These are phyloP conservation scores for Niveomyces coronatus DNA, from an alignment of 2,329 filamentous ascomycete species.

Conservation along the genomic window DNA sequence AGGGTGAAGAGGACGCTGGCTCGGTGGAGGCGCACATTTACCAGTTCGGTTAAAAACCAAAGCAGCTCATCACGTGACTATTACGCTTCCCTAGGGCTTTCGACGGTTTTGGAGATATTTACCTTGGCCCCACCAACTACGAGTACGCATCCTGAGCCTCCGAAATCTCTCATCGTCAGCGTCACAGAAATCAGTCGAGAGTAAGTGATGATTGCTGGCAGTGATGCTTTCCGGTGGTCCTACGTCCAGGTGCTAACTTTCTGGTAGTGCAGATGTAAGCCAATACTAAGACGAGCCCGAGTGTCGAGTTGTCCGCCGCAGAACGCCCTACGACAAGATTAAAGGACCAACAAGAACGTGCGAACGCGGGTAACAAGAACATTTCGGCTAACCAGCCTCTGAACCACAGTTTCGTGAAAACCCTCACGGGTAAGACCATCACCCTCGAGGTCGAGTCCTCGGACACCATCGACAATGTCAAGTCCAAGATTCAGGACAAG, in stretches of 20 bases:
- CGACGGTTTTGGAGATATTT: too few species aligned
- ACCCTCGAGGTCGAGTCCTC: slow-evolving; percentile 99
- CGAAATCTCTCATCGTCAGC: slow-evolving; percentile 32
- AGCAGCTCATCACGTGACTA: slow-evolving; percentile 21
- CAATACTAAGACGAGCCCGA: too few species aligned
- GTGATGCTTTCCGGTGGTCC: neutral
- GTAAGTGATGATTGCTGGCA: too few species aligned
- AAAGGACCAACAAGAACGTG: slow-evolving; percentile 1
- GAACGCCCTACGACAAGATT: too few species aligned
- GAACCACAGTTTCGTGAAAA: slow-evolving; percentile 87
- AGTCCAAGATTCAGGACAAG: slow-evolving; percentile 99
- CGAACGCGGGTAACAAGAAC: neutral
- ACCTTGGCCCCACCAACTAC: slow-evolving; percentile 34
- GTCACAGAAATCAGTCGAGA: slow-evolving; percentile 46
- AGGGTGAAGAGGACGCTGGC: neutral
- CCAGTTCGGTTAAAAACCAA: neutral
- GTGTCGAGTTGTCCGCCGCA: too few species aligned
- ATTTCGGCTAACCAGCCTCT: slow-evolving; percentile 9
- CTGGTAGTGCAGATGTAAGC: slow-evolving; percentile 80
- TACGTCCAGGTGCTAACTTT: slow-evolving; percentile 38
- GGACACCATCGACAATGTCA: slow-evolving; percentile 99
- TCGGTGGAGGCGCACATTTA: slow-evolving; percentile 4
- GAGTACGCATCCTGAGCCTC: slow-evolving; percentile 26
- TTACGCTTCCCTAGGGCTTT: slow-evolving; percentile 27
- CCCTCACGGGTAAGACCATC: slow-evolving; percentile 99